phyloP scores from a whole-genome alignment of 345 rosid species.

The Populus alba region DNA sequence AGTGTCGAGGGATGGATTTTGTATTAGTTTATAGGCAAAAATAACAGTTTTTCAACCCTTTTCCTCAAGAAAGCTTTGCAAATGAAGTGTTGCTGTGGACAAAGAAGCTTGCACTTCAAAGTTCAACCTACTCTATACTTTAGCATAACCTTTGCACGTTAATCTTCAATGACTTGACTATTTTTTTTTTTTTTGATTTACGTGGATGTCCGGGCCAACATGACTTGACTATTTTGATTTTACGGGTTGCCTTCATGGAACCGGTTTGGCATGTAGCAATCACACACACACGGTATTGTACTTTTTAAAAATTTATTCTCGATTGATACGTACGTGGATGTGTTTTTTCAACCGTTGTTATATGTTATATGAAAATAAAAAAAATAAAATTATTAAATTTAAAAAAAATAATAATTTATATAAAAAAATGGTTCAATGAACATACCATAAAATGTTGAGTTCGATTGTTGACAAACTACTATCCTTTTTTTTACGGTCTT shows the following conservation, averaged over 20 bases:
- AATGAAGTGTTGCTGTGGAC: conserved; percentile 22
- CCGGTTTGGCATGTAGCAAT: background rate
- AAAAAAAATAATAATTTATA: too few relatives aligned
- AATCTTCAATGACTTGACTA: background rate
- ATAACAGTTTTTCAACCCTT: conserved; percentile 16
- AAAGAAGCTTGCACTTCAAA: conserved; percentile 25
- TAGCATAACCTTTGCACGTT: background rate
- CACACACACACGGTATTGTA: background rate
- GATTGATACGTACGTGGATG: too few relatives aligned
- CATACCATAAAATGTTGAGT: accelerated
- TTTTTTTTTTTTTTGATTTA: background rate
- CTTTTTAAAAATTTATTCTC: too few relatives aligned
- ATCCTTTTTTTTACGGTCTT: accelerated
- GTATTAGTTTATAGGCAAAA: background rate
- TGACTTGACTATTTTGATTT: background rate
- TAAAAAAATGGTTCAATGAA: too few relatives aligned
- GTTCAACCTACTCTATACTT: background rate
- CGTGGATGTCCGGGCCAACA: background rate
- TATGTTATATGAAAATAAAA: too few relatives aligned
- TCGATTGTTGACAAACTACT: too few relatives aligned
- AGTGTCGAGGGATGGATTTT: background rate
- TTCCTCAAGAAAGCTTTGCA: background rate
- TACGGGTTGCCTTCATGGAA: background rate
- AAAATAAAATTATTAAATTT: too few relatives aligned
- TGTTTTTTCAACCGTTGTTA: too few relatives aligned